Percentiles rank a stretch among this genome's conserved stretches.
Evolutionary conservation across 2,329 filamentous ascomycete genomes (phyloP).

Genomic region (Botrytis elliptica): DNA sequence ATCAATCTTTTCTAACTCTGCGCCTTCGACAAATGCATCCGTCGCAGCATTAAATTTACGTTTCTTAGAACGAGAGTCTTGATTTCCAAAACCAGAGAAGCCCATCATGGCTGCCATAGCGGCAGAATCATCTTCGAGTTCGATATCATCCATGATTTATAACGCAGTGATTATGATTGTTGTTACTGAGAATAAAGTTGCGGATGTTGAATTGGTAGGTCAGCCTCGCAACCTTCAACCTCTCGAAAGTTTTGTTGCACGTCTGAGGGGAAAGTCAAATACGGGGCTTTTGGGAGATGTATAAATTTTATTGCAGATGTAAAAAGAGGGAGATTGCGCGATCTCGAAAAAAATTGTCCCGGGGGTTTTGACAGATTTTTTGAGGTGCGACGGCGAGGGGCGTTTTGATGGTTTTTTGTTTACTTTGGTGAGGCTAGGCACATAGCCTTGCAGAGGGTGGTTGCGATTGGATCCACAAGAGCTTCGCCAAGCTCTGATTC

Average conservation of each 20-base stretch:
- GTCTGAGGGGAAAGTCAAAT: not conserved
- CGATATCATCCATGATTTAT: slow-evolving; percentile 2
- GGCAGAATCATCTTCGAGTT: slow-evolving; percentile 25
- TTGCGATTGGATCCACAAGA: slow-evolving; percentile 6
- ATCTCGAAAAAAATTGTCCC: not conserved
- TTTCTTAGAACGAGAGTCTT: slow-evolving; percentile 57
- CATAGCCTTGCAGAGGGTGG: slow-evolving; percentile 3
- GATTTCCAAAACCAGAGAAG: slow-evolving; percentile 67
- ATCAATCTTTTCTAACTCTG: slow-evolving; percentile 37
- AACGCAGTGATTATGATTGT: not conserved
- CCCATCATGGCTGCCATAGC: slow-evolving; percentile 61
- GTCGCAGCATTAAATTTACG: slow-evolving; percentile 61
- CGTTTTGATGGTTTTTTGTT: slow-evolving; percentile 4
- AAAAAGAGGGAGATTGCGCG: not conserved
- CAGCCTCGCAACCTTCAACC: not conserved
- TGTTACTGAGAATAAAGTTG: not conserved
- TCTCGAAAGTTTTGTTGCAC: not conserved
- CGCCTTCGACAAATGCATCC: slow-evolving; percentile 49
- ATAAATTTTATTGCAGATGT: not conserved
- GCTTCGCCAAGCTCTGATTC: slow-evolving; percentile 2
- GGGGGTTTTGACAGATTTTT: not conserved
- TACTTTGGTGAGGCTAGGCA: slow-evolving; percentile 2
- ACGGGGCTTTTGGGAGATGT: not conserved
- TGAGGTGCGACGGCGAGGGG: not conserved
- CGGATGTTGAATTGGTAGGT: not conserved